Percentiles rank a stretch among this genome's conserved stretches.
These are phyloP conservation scores for Starmerella etchellsii DNA, from an alignment of 805 yeast genomes.

Conservation along the genomic window DNA sequence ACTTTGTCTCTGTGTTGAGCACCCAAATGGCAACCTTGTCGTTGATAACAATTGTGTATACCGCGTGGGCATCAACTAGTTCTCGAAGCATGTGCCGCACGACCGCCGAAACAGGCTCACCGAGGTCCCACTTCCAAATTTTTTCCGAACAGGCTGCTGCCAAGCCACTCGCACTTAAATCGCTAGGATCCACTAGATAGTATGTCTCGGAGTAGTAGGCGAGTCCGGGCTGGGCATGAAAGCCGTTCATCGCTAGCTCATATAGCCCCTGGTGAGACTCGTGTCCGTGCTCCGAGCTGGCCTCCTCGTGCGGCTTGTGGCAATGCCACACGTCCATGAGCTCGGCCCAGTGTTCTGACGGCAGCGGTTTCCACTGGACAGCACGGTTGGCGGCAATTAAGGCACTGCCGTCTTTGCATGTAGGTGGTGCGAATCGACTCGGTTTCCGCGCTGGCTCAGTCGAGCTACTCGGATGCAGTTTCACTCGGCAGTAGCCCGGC, in stretches of 20 bases:
- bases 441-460: no score
- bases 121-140: conserved; percentile 47
- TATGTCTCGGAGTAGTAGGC: conserved; percentile 49
- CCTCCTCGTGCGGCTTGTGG: conserved; percentile 35
- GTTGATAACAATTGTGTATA: conserved; percentile 22
- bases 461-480: not conserved
- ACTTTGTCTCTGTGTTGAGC: not conserved
- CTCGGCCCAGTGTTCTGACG: conserved; percentile 88
- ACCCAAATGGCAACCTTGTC: conserved; percentile 33
- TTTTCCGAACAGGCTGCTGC: conserved; percentile 17
- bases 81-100: conserved; percentile 19
- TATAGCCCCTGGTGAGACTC: conserved; percentile 14
- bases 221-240: conserved; percentile 32
- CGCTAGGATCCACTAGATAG: conserved; percentile 30
- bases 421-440: conserved; percentile 1
- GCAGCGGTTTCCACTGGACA: conserved; percentile 43
- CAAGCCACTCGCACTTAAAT: not conserved
- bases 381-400: not conserved
- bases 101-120: not conserved
- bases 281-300: not conserved
- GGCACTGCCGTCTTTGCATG: conserved; percentile 1
- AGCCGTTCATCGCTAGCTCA: conserved; percentile 16
- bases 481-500: not conserved
- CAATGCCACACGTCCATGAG: conserved; percentile 98
- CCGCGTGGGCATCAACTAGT: conserved; percentile 26